Percentiles rank a stretch among this genome's conserved stretches.
Evolutionary conservation across 106 monocot genomes (phyloP).

Genomic region (Allium sativum): DNA sequence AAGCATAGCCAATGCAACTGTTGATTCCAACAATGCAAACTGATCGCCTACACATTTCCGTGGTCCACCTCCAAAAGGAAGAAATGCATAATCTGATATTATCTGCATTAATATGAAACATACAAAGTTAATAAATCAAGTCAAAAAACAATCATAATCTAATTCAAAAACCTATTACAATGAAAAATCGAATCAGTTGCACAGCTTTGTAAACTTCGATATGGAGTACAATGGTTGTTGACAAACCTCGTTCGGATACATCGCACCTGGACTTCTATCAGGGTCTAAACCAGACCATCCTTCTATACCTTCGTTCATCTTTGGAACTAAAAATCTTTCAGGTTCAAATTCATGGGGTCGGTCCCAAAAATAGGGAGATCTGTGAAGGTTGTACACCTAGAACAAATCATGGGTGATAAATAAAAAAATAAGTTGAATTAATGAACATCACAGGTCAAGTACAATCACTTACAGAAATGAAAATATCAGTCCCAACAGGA

Average conservation of each 20-base stretch:
- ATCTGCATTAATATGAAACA: slow-evolving; percentile 21
- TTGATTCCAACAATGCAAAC: slow-evolving; percentile 87
- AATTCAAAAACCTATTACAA: not conserved
- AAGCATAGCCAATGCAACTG: slow-evolving; percentile 61
- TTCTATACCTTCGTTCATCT: slow-evolving; percentile 47
- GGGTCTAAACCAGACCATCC: slow-evolving; percentile 95
- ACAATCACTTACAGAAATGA: slow-evolving; percentile 70
- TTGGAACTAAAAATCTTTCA: slow-evolving; percentile 74
- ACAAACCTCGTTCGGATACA: slow-evolving; percentile 94
- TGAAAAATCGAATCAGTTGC: too few relatives aligned
- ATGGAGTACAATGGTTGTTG: not conserved
- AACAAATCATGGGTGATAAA: not conserved
- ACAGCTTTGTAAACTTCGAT: too few relatives aligned
- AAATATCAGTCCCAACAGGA: slow-evolving; percentile 83
- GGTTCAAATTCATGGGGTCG: slow-evolving; percentile 83
- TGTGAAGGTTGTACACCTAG: slow-evolving; percentile 89
- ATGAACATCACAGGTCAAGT: not conserved
- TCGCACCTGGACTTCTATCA: slow-evolving; percentile 64
- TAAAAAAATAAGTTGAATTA: not conserved
- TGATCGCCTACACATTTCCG: slow-evolving; percentile 92
- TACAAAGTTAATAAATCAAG: not conserved
- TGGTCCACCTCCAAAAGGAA: slow-evolving; percentile 86
- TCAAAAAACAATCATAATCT: not conserved
- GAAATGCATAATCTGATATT: slow-evolving; percentile 81
- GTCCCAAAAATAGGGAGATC: slow-evolving; percentile 95